A percentile compares a stretch with the other conserved stretches of the same genome.
Conservation (phyloP, 2,329 filamentous ascomycete genomes). For the Sclerotinia borealis region DNA sequence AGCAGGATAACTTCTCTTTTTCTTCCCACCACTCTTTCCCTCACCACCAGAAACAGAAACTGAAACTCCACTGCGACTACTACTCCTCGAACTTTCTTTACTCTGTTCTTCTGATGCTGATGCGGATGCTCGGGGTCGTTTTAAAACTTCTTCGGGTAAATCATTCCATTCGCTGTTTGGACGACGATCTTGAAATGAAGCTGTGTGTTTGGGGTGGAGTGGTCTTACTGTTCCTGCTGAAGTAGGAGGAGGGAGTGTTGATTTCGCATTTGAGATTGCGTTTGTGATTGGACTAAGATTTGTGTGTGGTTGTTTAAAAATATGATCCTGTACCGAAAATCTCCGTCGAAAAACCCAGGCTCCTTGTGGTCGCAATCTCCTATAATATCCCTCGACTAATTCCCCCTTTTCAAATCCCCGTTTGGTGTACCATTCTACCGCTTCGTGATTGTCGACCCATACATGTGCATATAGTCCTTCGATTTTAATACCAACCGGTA, state of each 20-base stretch:
- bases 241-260: constrained; percentile 15
- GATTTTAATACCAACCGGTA: constrained; percentile 24
- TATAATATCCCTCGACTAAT: constrained; percentile 52
- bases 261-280: constrained; percentile 38
- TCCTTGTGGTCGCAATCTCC: constrained; percentile 53
- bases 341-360: constrained; percentile 53
- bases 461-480: constrained; percentile 56
- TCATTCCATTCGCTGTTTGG: constrained; percentile 62
- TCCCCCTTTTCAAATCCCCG: constrained; percentile 48
- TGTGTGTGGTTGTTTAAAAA: constrained; percentile 38
- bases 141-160: constrained; percentile 50
- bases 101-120: constrained; percentile 25
- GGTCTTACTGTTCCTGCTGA: constrained; percentile 10
- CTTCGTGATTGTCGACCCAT: constrained; percentile 61
- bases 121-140: constrained; percentile 30
- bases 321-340: constrained; percentile 26
- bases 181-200: constrained; percentile 53
- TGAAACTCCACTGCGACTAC: constrained; percentile 38
- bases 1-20: constrained; percentile 54
- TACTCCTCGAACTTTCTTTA: constrained; percentile 49
- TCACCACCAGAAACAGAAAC: constrained; percentile 44
- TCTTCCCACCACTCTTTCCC: constrained; percentile 40
- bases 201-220: background rate
- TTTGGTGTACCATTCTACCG: constrained; percentile 54
- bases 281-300: constrained; percentile 50